Base-by-base conservation (phyloP, 2,329 filamentous ascomycete species). In the Metarhizium guizhouense region DNA sequence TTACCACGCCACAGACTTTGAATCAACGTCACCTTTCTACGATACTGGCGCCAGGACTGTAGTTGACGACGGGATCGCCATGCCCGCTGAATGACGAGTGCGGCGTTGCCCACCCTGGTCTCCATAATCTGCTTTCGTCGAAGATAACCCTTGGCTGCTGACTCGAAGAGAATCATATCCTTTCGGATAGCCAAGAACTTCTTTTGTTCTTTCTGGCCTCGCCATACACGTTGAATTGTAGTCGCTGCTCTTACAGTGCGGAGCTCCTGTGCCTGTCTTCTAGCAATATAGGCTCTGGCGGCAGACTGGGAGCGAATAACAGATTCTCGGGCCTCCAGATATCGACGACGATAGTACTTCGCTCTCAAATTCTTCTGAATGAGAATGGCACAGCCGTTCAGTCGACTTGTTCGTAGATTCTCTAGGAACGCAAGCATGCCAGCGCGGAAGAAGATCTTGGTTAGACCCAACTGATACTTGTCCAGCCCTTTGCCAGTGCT, bases 401-500 rank as follows among this genome's bases (percentile, higher is more conserved):
- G 80, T 57, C 92, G 86, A 61, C 81, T 90, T 13, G 94, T 96
- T 57, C 94, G 85, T 61, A 96, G 79, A 63, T 96, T 96, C 74
- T 99, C 94, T 52, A 99, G 77, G 76, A 96, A 96, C 6, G 94
- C 94, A 64, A 99, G 85, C 94, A 99, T 99, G 72, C 94, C 94
- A 55, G 94, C 94, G 58, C 94, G 88, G 84, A 99, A 99, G 77
- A 99, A 99, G 68, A 99, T 96, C 77, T 99, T 99, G 53, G 93
- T 97, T 62, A 97, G 78, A 74, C 94, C 94, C 61, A 99, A 83
- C 74, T 99, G 94, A 69, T 97, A 99, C 74, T 96, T 99, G 76
- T 97, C 94, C 54, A 86, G 74, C 51, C 86, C 87, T 63, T 87
- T 83, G 57, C 83, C 84, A 47, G 80, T 89, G 62, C 84, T 85